Evolutionary conservation across 176 grass and related monocot species (phyloP).

Genomic region (Eleusine coracana): DNA sequence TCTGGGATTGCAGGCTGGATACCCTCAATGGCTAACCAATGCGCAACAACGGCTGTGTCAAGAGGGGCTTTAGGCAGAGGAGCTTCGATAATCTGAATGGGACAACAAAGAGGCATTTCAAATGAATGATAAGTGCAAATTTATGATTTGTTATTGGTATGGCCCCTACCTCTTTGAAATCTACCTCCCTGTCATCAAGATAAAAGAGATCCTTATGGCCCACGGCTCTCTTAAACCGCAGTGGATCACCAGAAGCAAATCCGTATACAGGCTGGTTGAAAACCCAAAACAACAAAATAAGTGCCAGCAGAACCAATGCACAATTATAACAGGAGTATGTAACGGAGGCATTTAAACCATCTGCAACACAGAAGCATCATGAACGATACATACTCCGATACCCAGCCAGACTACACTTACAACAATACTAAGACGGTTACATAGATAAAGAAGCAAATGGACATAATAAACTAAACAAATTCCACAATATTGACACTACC

Average conservation of each 20-base stretch:
- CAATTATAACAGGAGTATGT: background rate
- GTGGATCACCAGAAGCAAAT: conserved; percentile 87
- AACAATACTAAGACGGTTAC: background rate
- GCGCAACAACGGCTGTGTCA: conserved; percentile 75
- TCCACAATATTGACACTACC: background rate
- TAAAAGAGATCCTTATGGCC: conserved; percentile 98
- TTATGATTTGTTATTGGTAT: background rate
- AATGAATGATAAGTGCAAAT: background rate
- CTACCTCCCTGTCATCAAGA: conserved; percentile 84
- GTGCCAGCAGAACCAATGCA: background rate
- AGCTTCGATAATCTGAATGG: conserved; percentile 67
- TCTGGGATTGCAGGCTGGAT: conserved; percentile 92
- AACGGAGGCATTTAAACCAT: background rate
- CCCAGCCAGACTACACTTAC: background rate
- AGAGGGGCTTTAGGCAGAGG: conserved; percentile 90
- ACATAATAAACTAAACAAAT: background rate
- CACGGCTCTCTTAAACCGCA: conserved; percentile 84
- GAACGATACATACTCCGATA: background rate
- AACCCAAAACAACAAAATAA: conserved; percentile 32
- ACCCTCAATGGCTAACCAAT: conserved; percentile 96
- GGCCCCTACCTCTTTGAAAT: conserved; percentile 81
- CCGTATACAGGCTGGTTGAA: conserved; percentile 85
- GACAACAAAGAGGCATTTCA: conserved; percentile 32
- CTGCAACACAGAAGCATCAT: background rate
- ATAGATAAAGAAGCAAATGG: conserved; percentile 12